Evolutionary conservation across 371 early-diverging fungal genomes (phyloP), one percentile per base, ranked within the genome.

Genomic region (Mucor saturninus): DNA sequence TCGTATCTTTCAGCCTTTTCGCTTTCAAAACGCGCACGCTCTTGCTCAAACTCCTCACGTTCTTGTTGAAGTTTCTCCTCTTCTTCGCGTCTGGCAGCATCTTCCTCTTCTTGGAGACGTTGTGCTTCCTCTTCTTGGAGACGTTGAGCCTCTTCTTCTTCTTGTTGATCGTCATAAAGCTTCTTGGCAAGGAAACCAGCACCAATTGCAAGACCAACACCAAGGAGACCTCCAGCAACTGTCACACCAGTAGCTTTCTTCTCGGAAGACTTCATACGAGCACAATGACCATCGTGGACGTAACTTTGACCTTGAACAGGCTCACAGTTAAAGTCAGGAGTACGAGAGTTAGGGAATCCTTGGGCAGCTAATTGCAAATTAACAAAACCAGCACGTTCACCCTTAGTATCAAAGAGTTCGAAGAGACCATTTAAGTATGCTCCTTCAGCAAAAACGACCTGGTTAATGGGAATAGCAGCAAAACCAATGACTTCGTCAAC

Each of bases 401-500:
- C 82, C 54, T 81, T 74, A 62, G 76, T 62, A 21, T 73, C 66
- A 52, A 60, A 85, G 62, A 85, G 67, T 26, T 72, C 71, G 68
- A 86, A 85, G 62, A 73, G 42, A 59, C 78, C 84, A 53, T 77
- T 76, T 62, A 85, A 51, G 58, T 74, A 55, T 30, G 75, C 84
- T 35, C 83, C 83, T 26, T 75, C 81, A 26, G 82, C 75, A 31
- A 80, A 72, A 59, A 83, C 77, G 35, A 81, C 72, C 59, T 81
- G 84, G 64, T 78, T 79, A 56, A 86, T 73, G 52, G 87, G 85
- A 51, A 86, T 85, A 32, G 87, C 85, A 53, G 80, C 78, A 67
- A 86, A 86, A 67, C 84, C 87, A 57, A 86, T 83, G 31, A 81
- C 71, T 57, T 80, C 80, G 40, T 80, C 74, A 13, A 69, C 73